phyloP scores from a whole-genome alignment of 129 eudicot genomes.

The Ambrosia artemisiifolia region DNA sequence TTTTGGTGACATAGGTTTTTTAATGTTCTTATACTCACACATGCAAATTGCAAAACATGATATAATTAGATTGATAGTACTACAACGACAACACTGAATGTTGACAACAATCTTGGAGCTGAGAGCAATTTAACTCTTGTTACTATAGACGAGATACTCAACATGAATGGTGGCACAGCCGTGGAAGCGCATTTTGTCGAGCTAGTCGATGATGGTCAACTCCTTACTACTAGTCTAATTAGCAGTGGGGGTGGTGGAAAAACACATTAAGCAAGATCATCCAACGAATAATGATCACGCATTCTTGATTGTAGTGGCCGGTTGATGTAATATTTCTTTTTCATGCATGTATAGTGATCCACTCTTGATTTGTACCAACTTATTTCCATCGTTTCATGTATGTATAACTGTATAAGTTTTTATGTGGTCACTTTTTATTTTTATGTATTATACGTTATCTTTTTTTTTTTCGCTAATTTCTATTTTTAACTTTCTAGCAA shows the following conservation, averaged over 20 bases:
- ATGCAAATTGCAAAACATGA: neutral
- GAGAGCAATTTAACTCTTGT: constrained; percentile 2
- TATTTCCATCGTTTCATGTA: too few relatives aligned
- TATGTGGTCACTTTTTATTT: neutral
- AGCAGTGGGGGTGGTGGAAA: constrained; percentile 26
- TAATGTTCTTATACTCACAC: neutral
- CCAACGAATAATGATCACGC: neutral
- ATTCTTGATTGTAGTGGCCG: neutral
- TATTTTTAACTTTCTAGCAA: too few relatives aligned
- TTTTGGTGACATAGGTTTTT: neutral
- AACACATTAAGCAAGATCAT: constrained; percentile 7
- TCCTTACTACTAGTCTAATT: constrained; percentile 20
- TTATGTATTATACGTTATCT: too few relatives aligned
- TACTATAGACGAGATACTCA: constrained; percentile 16
- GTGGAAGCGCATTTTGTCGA: constrained; percentile 16
- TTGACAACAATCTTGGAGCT: neutral
- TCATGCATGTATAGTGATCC: neutral
- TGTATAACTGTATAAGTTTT: too few relatives aligned
- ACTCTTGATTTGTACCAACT: neutral
- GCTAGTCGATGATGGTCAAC: neutral
- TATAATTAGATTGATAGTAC: constrained; percentile 12
- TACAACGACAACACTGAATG: neutral
- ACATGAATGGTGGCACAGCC: constrained; percentile 11
- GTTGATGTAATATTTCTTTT: neutral
- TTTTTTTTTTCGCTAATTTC: neutral